phyloP scores from a whole-genome alignment of 73 alveolate species.

The Durusdinium trenchii region DNA sequence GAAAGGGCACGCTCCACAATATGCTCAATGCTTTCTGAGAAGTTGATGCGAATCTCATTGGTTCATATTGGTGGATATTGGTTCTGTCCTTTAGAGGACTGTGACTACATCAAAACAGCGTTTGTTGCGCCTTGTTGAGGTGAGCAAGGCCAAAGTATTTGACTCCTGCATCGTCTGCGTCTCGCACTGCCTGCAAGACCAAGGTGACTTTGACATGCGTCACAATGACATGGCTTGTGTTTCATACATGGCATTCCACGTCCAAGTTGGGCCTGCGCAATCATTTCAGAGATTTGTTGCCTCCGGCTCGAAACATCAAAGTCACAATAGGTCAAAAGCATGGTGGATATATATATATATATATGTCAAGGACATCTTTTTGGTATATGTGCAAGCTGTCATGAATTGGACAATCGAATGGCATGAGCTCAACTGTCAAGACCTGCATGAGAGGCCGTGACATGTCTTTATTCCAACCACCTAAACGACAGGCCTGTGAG shows the following conservation, averaged over 20 bases:
- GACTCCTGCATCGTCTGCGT: slow-evolving; percentile 92
- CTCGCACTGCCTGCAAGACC: slow-evolving; percentile 58
- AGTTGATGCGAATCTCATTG: background rate
- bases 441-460: too few species aligned
- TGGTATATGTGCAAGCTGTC: too few species aligned
- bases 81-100: background rate
- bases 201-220: background rate
- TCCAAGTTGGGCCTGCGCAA: slow-evolving; percentile 24
- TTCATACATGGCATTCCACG: background rate
- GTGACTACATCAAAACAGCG: background rate
- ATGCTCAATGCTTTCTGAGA: background rate
- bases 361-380: too few species aligned
- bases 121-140: slow-evolving; percentile 63
- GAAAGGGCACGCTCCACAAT: too few species aligned
- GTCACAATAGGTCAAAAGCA: too few species aligned
- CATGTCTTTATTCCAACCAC: too few species aligned
- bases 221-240: background rate
- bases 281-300: slow-evolving; percentile 74
- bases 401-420: too few species aligned
- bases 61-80: background rate
- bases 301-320: background rate
- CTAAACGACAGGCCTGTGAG: slow-evolving; percentile 94
- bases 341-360: too few species aligned
- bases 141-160: slow-evolving; percentile 63
- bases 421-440: too few species aligned